A percentile compares a stretch with the other conserved stretches of the same genome.
Conservation (phyloP, 768 basidiomycete genomes). For the Panellus pusillus region DNA sequence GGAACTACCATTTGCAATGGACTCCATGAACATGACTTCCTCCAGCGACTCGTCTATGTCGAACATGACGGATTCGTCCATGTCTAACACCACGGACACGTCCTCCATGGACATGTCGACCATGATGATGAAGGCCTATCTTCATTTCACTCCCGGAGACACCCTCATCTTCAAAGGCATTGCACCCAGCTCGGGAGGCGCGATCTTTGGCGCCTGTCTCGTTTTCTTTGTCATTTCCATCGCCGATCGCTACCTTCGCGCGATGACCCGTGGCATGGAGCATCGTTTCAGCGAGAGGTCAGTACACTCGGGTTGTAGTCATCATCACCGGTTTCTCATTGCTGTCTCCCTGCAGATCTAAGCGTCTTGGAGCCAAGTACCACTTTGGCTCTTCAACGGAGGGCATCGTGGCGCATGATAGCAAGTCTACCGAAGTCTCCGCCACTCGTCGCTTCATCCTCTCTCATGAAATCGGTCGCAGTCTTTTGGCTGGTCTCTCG, state of each 20-base stretch:
- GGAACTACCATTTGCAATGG: slow-evolving; percentile 2
- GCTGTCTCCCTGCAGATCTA: not conserved
- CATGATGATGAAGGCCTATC: slow-evolving; percentile 60
- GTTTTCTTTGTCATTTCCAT: slow-evolving; percentile 67
- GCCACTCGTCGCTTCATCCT: slow-evolving; percentile 18
- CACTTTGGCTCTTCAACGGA: not conserved
- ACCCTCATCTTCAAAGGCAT: slow-evolving; percentile 66
- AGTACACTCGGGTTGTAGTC: not conserved
- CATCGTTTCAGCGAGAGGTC: slow-evolving; percentile 4
- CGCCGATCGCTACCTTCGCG: slow-evolving; percentile 63
- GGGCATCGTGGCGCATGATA: not conserved
- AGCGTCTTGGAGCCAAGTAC: slow-evolving; percentile 2
- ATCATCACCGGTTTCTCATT: not conserved
- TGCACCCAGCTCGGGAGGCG: slow-evolving; percentile 66
- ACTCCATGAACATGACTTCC: slow-evolving; percentile 14
- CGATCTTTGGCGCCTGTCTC: slow-evolving; percentile 74
- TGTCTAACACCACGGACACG: no score
- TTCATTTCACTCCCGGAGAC: slow-evolving; percentile 70
- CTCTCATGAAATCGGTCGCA: slow-evolving; percentile 22
- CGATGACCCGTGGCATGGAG: slow-evolving; percentile 6
- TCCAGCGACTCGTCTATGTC: not conserved
- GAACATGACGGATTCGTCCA: not conserved
- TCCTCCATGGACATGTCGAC: slow-evolving; percentile 27
- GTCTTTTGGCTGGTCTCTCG: slow-evolving; percentile 16
- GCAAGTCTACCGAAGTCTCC: not conserved